Evolutionary conservation across 331 rosid species (phyloP).

Genomic region (Cucumis variabilis): DNA sequence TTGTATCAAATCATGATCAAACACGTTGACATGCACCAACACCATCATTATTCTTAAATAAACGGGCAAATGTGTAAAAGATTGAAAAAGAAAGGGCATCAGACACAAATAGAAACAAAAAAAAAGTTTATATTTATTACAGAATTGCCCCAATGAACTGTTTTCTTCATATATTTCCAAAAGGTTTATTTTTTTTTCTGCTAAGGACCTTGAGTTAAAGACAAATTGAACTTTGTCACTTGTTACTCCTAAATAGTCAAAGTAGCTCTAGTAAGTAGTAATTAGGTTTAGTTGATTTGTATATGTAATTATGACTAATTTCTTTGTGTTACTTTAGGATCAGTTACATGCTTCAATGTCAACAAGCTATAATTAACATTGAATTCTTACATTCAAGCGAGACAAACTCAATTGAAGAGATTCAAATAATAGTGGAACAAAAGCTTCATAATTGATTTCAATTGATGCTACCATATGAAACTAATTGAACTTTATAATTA

Average conservation of each 20-base stretch:
- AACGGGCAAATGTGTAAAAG: slow-evolving; percentile 6
- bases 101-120: not conserved
- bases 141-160: not conserved
- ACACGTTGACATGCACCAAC: not conserved
- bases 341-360: no score
- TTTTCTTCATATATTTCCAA: not conserved
- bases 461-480: no score
- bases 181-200: not conserved
- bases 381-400: no score
- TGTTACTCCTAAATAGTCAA: not conserved
- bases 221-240: not conserved
- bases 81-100: slow-evolving; percentile 25
- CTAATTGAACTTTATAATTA: no score
- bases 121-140: not conserved
- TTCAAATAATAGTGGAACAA: no score
- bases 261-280: not conserved
- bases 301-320: no score
- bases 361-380: no score
- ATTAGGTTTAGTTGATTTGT: not conserved
- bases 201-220: no score
- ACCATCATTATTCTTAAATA: slow-evolving; percentile 2
- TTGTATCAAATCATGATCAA: not conserved
- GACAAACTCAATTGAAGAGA: no score
- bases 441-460: no score
- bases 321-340: no score